These are phyloP conservation scores for Streptanthus diversifolius DNA, from an alignment of 345 rosid genomes.

Conservation along the genomic window DNA sequence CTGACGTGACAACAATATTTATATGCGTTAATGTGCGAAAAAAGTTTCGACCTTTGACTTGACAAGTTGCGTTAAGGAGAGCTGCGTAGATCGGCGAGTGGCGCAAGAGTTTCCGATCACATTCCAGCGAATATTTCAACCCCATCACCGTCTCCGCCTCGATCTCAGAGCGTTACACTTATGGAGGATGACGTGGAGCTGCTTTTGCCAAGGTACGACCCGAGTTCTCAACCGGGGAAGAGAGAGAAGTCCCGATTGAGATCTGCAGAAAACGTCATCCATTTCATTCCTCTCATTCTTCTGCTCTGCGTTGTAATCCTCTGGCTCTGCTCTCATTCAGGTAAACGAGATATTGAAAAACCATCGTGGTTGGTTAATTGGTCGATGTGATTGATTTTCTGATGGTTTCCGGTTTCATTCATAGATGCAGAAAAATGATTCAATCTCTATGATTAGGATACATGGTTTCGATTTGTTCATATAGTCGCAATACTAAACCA, in stretches of 20 bases:
- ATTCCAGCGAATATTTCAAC: conserved; percentile 18
- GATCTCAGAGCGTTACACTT: conserved; percentile 22
- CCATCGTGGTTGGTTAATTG: neutral
- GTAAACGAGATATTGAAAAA: conserved; percentile 22
- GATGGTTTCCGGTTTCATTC: neutral
- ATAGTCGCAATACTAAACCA: neutral
- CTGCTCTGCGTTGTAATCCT: conserved; percentile 58
- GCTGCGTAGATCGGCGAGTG: conserved; percentile 69
- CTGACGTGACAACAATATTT: conserved; percentile 14
- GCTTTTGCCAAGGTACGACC: conserved; percentile 59
- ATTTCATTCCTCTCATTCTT: conserved; percentile 68
- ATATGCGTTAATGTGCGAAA: conserved; percentile 4
- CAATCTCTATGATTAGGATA: neutral
- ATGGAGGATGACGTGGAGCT: conserved; percentile 34
- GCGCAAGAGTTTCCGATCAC: conserved; percentile 44
- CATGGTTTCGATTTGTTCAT: neutral
- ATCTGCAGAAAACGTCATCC: conserved; percentile 71
- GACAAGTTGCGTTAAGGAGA: conserved; percentile 25
- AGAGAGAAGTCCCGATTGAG: conserved; percentile 56
- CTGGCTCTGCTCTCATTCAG: conserved; percentile 72
- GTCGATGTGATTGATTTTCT: neutral
- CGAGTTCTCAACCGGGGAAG: conserved; percentile 58
- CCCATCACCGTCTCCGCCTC: conserved; percentile 29
- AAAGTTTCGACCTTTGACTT: conserved; percentile 24
- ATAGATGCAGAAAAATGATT: neutral